Evolutionary conservation across 768 basidiomycete genomes (phyloP).

Genomic region (Cubamyces lactineus): DNA sequence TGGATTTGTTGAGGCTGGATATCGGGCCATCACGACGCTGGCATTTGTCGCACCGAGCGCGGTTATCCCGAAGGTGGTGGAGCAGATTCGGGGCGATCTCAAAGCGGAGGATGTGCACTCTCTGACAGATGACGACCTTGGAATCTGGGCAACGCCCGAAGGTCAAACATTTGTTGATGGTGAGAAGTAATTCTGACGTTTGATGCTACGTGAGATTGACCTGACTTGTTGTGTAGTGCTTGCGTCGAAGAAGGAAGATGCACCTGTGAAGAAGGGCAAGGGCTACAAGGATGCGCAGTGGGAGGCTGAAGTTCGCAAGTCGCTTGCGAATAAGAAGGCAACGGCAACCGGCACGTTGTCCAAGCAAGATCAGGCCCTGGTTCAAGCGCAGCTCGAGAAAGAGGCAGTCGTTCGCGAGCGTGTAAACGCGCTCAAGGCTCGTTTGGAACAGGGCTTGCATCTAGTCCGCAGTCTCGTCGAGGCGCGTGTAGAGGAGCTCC

Average conservation of each 20-base stretch:
- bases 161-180: slow-evolving; percentile 85
- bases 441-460: slow-evolving; percentile 67
- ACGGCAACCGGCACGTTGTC: slow-evolving; percentile 54
- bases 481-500: slow-evolving; percentile 54
- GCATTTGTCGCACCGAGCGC: slow-evolving; percentile 76
- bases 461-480: slow-evolving; percentile 67
- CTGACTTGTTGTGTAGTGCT: slow-evolving; percentile 52
- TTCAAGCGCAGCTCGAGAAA: slow-evolving; percentile 81
- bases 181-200: slow-evolving; percentile 33
- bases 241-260: slow-evolving; percentile 55
- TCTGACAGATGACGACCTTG: slow-evolving; percentile 74
- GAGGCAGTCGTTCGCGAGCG: slow-evolving; percentile 69
- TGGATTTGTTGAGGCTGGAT: slow-evolving; percentile 65
- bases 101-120: slow-evolving; percentile 57
- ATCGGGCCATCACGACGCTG: slow-evolving; percentile 73
- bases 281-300: slow-evolving; percentile 89
- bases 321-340: slow-evolving; percentile 74
- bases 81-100: slow-evolving; percentile 69
- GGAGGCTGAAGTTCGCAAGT: slow-evolving; percentile 92
- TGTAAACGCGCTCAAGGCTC: slow-evolving; percentile 56
- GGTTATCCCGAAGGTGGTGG: slow-evolving; percentile 70
- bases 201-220: background rate
- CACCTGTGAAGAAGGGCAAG: slow-evolving; percentile 73
- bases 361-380: slow-evolving; percentile 83
- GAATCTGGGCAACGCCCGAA: slow-evolving; percentile 84